A percentile compares a stretch with the other conserved stretches of the same genome.
These are phyloP conservation scores for Clarkia xantiana DNA, from an alignment of 345 rosid species.

Conservation along the genomic window DNA sequence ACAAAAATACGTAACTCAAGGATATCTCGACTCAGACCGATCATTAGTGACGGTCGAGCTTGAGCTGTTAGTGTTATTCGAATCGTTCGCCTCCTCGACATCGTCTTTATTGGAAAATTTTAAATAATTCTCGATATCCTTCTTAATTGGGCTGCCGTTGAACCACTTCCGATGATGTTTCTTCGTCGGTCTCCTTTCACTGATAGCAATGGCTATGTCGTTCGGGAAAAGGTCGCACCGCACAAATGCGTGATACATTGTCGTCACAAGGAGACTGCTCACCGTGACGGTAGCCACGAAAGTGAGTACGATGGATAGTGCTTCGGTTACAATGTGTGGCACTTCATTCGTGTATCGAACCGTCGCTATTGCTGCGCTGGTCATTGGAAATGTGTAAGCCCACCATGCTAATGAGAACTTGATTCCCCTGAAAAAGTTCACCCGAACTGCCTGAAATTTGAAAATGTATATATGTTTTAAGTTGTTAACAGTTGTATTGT, in stretches of 20 bases:
- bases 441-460: slow-evolving; percentile 50
- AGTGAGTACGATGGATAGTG: slow-evolving; percentile 6
- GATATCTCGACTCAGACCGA: too few species aligned
- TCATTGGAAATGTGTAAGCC: slow-evolving; percentile 83
- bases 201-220: slow-evolving; percentile 37
- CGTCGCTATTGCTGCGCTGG: slow-evolving; percentile 14
- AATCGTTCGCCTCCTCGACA: too few species aligned
- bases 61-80: too few species aligned
- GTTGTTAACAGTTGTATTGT: too few species aligned
- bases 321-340: slow-evolving; percentile 11
- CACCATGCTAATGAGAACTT: slow-evolving; percentile 92
- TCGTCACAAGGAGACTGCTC: slow-evolving; percentile 9
- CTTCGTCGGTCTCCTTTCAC: slow-evolving; percentile 21
- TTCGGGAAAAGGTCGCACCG: slow-evolving; percentile 29
- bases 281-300: slow-evolving; percentile 7
- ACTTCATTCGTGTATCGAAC: slow-evolving; percentile 11
- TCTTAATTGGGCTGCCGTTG: slow-evolving; percentile 24
- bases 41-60: too few species aligned
- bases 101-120: slow-evolving; percentile 14
- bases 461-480: too few species aligned
- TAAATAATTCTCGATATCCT: slow-evolving; percentile 32
- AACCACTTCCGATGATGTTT: slow-evolving; percentile 22
- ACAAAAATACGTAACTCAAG: too few species aligned
- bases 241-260: slow-evolving; percentile 20
- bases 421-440: slow-evolving; percentile 70